Evolutionary conservation across 2,329 filamentous ascomycete genomes (phyloP), one percentile per base, ranked within the genome.

Genomic region (Sporothrix schenckii): DNA sequence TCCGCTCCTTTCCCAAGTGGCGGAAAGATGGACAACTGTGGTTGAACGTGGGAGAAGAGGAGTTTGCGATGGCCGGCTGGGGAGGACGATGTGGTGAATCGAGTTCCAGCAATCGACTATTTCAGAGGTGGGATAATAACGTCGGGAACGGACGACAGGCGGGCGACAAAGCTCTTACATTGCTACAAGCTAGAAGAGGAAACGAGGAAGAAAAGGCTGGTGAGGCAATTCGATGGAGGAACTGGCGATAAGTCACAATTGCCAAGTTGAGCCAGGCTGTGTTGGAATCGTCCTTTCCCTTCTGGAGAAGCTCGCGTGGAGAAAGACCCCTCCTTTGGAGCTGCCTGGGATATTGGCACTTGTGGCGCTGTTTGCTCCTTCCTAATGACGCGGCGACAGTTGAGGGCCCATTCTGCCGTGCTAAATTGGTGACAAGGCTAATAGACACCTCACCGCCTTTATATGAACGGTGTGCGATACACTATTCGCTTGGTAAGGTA

Each of bases 261-360:
- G 61, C 61, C 61, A 50, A 70, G 63, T 52, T 34, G 47, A 66
- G 63, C 63, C 63, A 66, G 21, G 63, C 63, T 66, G 47, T 24
- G 16, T 50, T 50, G 44, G 24, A n/a, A 65, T 50, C 60, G 60
- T 21, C 44, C 60, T 47, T 63, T 47, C 60, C 60, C 41, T 49
- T 30, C 60, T 63, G 24, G 41, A 61, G 56, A 63, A 63, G 41
- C 60, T 63, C 60, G 60, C 56, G n/a, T 47, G 58, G 58, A 63
- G 27, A 44, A 47, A 50, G 61, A 65, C 61, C 61, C 61, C 61
- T 49, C 61, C 50, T 65, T 65, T 50, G 54, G 54, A 58, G 54
- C 54, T 58, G 54, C 54, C 54, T 58, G 30, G 16, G 16, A 39
- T 39, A 19, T 39, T 39, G 39, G n/a, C 16, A 39, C 13, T n/a